Evolutionary conservation across 805 yeast genomes (phyloP), one percentile per base, ranked within the genome.

Genomic region (Candida stauntonica): DNA sequence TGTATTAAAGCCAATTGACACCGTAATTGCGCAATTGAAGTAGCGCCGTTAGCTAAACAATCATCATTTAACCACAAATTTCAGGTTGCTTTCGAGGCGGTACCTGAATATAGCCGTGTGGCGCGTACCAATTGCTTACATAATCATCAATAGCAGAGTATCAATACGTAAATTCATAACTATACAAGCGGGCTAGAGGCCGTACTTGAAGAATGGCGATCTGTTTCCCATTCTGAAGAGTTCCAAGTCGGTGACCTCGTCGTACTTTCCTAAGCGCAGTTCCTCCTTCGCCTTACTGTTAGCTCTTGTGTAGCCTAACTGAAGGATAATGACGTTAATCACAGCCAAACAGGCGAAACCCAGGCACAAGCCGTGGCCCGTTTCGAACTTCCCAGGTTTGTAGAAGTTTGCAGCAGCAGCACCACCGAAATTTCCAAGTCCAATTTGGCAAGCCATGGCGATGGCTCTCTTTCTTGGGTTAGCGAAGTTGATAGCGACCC

Each of bases 161-260:
- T n/a, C n/a, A n/a, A n/a, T n/a, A n/a, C n/a, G n/a, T n/a, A n/a
- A n/a, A n/a, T n/a, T 37, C 29, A 47, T 24, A 46, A 20, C n/a
- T n/a, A n/a, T n/a, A n/a, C n/a, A n/a, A n/a, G n/a, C n/a, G n/a
- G n/a, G n/a, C n/a, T n/a, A n/a, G n/a, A n/a, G n/a, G n/a, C 44
- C 43, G 41, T 68, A 68, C 29, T 53, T 50, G 41, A 63, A 69
- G 39, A 60, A 60, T 2, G 74, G 74, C 19, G 64, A 66, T 46
- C 60, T 62, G 52, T 69, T 72, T 17, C 73, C 75, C 68, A 67
- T 52, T 38, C 58, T 61, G 18, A 59, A 45, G 34, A 68, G 48
- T 29, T 67, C 61, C 26, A 51, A 43, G 15, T 52, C 59, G 9
- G 58, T 45, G 30, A 42, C 37, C 3, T 44, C 47, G 36, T 57